Evolutionary conservation across 768 basidiomycete species (phyloP).

Genomic region (Exsudoporus frostii): DNA sequence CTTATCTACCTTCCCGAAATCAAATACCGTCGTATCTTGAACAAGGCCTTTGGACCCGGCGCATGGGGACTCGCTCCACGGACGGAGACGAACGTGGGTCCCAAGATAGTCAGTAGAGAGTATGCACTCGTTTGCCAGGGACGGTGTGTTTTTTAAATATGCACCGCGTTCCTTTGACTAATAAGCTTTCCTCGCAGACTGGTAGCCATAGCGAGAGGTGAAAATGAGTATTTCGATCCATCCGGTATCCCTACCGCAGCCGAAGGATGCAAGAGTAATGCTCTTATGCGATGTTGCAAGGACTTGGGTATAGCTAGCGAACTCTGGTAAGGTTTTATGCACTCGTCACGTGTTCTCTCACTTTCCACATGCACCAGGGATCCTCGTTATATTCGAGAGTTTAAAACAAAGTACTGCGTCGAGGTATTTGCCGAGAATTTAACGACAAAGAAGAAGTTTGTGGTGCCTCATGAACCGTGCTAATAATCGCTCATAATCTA

Average conservation of each 20-base stretch:
- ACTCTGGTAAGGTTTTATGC: conserved; percentile 65
- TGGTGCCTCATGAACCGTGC: conserved; percentile 6
- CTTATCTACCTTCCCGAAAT: conserved; percentile 95
- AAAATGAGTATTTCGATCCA: conserved; percentile 95
- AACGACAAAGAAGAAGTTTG: conserved; percentile 88
- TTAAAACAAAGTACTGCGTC: conserved; percentile 78
- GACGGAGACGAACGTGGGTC: conserved; percentile 85
- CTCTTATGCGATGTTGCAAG: conserved; percentile 96
- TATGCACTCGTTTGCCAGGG: conserved; percentile 94
- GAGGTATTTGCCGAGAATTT: conserved; percentile 86
- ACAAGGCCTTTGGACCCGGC: conserved; percentile 93
- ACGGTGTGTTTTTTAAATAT: conserved; percentile 46
- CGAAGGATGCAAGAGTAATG: conserved; percentile 95
- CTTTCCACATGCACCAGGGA: conserved; percentile 54
- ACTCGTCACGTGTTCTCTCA: not conserved
- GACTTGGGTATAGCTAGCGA: conserved; percentile 95
- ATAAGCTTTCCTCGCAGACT: conserved; percentile 45
- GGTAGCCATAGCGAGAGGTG: conserved; percentile 87
- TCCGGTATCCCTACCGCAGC: conserved; percentile 89
- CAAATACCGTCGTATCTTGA: conserved; percentile 89
- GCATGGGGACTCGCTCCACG: conserved; percentile 96
- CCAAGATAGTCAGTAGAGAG: conserved; percentile 86
- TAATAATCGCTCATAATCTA: conserved; percentile 3
- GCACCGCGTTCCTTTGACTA: not conserved
- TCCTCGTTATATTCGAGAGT: conserved; percentile 91